Evolutionary conservation across 352 stramenopile species (phyloP), one percentile per base, ranked within the genome.

Genomic region (Phytophthora ramorum): DNA sequence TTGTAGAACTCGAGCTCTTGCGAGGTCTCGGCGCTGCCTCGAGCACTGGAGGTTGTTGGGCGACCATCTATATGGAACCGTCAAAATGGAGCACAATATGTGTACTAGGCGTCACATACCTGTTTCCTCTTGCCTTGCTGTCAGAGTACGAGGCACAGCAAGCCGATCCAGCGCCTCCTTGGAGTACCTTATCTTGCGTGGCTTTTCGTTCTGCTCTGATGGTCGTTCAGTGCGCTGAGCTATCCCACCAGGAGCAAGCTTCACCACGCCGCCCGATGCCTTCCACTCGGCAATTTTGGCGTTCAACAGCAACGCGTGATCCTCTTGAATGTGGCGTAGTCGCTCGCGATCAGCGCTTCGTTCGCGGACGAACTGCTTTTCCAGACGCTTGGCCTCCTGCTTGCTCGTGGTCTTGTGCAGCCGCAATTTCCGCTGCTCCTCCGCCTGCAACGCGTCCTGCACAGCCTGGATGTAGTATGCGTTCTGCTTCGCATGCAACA

Each of bases 201-300:
- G 49, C 66, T 78, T 86, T n/a, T 61, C 22, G 24, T 75, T 71
- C 4, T 44, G 24, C 20, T 17, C 17, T 22, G 38, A n/a, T 38
- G 12, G 41, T 24, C 35, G 34, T 28, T 54, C 26, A 9, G 47
- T 28, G 2, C 47, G 28, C 13, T 50, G 35, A 10, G 22, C 52
- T 16, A 38, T 20, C 12, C 19, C 55, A 14, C 71, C 32, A n/a
- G 37, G 24, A 9, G 37, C 12, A 24, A 62, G 35, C 20, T 58
- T 69, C 0, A 32, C 13, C 32, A 60, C 19, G 7, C 75, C 69
- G 1, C 73, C 79, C 14, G 70, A 61, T 7, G 64, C 53, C 53
- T 79, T 88, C 82, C 79, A 89, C 46, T 91, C 73, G 5, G 65
- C 67, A 19, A 83, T 66, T 64, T 89, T 91, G 14, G 71, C 70